phyloP scores from a whole-genome alignment of 495 filamentous ascomycete species.

The Tuber aestivum region DNA sequence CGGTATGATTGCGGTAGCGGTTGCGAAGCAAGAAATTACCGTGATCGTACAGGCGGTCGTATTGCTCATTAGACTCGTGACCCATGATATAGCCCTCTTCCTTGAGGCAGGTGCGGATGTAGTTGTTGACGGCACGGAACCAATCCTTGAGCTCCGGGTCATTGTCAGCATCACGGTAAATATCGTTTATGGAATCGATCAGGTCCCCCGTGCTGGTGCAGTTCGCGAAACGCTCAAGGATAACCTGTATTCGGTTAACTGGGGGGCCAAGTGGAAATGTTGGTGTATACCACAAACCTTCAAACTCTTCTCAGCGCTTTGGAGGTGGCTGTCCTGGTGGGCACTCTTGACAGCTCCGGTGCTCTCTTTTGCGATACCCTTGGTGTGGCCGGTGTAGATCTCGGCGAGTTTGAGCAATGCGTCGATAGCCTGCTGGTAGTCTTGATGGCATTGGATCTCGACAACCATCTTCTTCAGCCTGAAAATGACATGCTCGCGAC shows the following conservation, averaged over 20 bases:
- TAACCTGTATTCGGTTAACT: conserved; percentile 58
- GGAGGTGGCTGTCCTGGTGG: conserved; percentile 55
- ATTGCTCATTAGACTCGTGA: conserved; percentile 71
- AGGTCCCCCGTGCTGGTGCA: conserved; percentile 81
- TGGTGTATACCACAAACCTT: conserved; percentile 48
- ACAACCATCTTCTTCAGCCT: conserved; percentile 97
- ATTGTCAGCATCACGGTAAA: conserved; percentile 85
- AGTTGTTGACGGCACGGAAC: conserved; percentile 74
- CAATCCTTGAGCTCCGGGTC: conserved; percentile 83
- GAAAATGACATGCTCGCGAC: conserved; percentile 86
- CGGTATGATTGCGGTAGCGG: conserved; percentile 79
- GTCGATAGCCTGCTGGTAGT: conserved; percentile 83
- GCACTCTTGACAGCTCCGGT: conserved; percentile 64
- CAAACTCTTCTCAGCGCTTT: conserved; percentile 70
- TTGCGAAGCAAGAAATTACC: conserved; percentile 84
- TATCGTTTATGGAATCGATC: conserved; percentile 73
- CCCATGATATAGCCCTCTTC: conserved; percentile 88
- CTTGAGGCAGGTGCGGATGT: conserved; percentile 75
- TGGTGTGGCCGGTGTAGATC: conserved; percentile 72
- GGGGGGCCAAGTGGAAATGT: conserved; percentile 26
- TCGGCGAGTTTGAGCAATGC: conserved; percentile 79
- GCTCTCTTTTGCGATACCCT: conserved; percentile 57
- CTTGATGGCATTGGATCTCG: conserved; percentile 87
- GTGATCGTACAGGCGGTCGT: conserved; percentile 76
- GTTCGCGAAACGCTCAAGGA: conserved; percentile 95